Conservation (phyloP, 2,329 filamentous ascomycete species). For the Colletotrichum abscissum region DNA sequence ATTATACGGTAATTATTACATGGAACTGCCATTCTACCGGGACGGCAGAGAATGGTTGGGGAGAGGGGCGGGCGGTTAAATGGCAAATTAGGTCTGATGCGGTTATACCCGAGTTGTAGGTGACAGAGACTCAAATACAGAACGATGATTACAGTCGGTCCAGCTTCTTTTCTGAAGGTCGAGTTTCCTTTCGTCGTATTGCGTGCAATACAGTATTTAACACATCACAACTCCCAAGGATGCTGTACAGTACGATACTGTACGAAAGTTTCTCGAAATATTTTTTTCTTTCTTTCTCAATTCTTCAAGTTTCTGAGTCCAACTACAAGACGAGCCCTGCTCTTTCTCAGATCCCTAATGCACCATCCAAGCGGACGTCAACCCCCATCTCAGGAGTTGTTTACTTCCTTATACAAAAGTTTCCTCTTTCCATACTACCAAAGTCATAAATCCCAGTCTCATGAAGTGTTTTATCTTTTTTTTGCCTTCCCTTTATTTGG, state of each 20-base stretch:
- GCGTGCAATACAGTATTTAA: background rate
- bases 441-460: background rate
- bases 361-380: background rate
- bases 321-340: background rate
- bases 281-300: background rate
- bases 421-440: background rate
- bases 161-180: background rate
- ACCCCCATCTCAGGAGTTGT: background rate
- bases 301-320: background rate
- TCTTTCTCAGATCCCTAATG: background rate
- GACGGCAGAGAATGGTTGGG: background rate
- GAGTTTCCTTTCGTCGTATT: background rate
- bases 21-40: background rate
- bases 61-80: background rate
- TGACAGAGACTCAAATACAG: background rate
- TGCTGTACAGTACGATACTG: background rate
- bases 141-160: background rate
- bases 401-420: background rate
- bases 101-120: conserved; percentile 14
- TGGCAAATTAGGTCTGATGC: background rate
- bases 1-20: background rate
- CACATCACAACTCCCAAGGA: background rate
- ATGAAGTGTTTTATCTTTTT: background rate
- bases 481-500: background rate
- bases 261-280: background rate